phyloP scores from a whole-genome alignment of 768 basidiomycete species.

The Saitozyma sp. region DNA sequence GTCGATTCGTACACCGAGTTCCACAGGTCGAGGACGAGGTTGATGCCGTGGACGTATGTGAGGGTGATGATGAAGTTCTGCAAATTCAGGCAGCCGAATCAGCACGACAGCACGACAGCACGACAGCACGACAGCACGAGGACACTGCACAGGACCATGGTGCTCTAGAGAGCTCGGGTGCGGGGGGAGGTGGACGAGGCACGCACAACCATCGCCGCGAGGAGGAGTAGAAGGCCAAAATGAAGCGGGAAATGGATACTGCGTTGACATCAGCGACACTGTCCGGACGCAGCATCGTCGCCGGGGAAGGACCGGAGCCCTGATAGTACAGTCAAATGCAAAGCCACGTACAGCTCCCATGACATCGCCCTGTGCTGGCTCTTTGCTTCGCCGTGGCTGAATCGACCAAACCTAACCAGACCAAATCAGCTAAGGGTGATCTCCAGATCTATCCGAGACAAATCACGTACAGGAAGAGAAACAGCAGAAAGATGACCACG shows the following conservation, averaged over 20 bases:
- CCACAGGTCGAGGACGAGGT: constrained; percentile 13
- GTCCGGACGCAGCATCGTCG: no score
- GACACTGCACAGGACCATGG: no score
- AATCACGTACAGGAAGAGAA: constrained; percentile 21
- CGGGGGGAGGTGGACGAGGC: background rate
- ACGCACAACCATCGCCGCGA: constrained; percentile 40
- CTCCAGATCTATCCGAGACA: background rate
- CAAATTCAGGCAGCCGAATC: background rate
- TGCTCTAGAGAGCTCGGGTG: background rate
- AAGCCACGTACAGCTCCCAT: constrained; percentile 21
- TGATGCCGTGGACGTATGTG: constrained; percentile 30
- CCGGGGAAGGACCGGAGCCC: no score
- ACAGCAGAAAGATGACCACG: constrained; percentile 31
- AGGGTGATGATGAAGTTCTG: constrained; percentile 34
- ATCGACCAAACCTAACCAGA: constrained; percentile 25
- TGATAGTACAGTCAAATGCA: background rate
- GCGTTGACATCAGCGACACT: background rate
- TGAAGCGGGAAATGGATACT: constrained; percentile 35
- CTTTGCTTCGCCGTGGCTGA: constrained; percentile 16
- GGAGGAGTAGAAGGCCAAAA: constrained; percentile 32
- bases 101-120: background rate
- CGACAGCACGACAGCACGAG: no score
- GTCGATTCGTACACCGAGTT: constrained; percentile 6
- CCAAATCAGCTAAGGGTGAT: no score
- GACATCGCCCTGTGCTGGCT: constrained; percentile 11